Evolutionary conservation across 805 yeast species (phyloP), one percentile per base, ranked within the genome.

Genomic region (Candida boidinii): DNA sequence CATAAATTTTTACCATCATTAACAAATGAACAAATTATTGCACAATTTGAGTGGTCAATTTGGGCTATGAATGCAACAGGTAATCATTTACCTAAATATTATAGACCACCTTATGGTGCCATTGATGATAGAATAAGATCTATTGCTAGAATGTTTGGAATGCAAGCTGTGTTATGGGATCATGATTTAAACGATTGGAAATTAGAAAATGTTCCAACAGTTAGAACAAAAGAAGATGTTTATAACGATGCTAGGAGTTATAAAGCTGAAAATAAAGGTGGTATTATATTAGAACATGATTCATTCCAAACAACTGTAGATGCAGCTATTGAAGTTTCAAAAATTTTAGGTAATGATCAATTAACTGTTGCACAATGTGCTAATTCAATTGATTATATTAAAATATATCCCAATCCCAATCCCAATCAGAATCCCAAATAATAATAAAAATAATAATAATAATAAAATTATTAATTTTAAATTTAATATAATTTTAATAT

Each of bases 11-110:
- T 90, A 39, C 96, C 96, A 2, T 56, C 76, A 1, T 63, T 88
- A 35, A 56, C 76, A 17, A 87, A 87, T 51, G 90, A 86, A 56
- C 73, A 84, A 39, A 75, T 90, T 14, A 76, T 82, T 35, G 95
- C 96, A 0, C 95, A 90, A 53, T 59, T 90, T 24, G 79, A 88
- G 55, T 90, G 98, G 98, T 78, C 94, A 2, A 76, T 86, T 21
- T 90, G 96, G 96, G 96, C 96, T 5, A 84, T 88, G 87, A 88
- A 90, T 60, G 96, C 96, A 1, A 87, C 96, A 0, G 83, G 85
- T 0, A 66, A 77, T 18, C 88, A 87, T 47, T 52, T 83, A 8
- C 98, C 98, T 6, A 80, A 79, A 48, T 90, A 90, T 83, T 90
- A 83, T 54, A 70, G 98, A 44, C 98, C 98, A 0, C 98, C 98